phyloP scores from a whole-genome alignment of 2,329 filamentous ascomycete species.

The Xylariaceae sp. region DNA sequence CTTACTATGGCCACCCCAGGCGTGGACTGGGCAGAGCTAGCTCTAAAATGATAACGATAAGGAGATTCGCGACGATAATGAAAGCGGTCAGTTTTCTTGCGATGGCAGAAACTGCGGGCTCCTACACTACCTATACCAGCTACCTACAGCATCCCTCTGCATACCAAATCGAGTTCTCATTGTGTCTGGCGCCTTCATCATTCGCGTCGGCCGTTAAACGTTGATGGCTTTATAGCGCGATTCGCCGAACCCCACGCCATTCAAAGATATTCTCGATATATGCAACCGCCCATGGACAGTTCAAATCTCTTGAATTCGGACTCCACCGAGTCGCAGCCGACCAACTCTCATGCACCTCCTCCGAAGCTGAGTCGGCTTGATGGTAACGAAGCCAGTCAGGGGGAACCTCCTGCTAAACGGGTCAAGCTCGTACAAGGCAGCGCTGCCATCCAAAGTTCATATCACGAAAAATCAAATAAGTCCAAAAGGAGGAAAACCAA shows the following conservation, averaged over 20 bases:
- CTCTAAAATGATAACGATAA: background rate
- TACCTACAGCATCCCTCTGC: background rate
- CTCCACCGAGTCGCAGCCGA: background rate
- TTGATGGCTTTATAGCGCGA: background rate
- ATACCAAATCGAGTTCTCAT: background rate
- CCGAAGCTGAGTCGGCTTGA: constrained; percentile 13
- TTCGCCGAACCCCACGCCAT: background rate
- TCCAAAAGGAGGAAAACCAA: constrained; percentile 38
- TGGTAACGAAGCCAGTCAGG: constrained; percentile 14
- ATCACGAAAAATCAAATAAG: constrained; percentile 34
- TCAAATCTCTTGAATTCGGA: background rate
- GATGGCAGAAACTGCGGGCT: constrained; percentile 25
- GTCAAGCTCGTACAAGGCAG: constrained; percentile 32
- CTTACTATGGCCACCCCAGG: too few species aligned
- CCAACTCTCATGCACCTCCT: too few species aligned
- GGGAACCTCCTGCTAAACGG: constrained; percentile 37
- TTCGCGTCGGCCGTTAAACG: background rate
- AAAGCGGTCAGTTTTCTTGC: constrained; percentile 30
- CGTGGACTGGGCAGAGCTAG: too few species aligned
- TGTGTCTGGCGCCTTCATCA: background rate
- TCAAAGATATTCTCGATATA: constrained; percentile 41
- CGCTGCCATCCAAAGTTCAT: background rate
- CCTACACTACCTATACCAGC: background rate
- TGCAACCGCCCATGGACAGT: constrained; percentile 29
- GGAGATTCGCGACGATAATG: constrained; percentile 17